These are phyloP conservation scores for Symmetrospora coprosmae DNA, from an alignment of 768 basidiomycete species.

Conservation along the genomic window DNA sequence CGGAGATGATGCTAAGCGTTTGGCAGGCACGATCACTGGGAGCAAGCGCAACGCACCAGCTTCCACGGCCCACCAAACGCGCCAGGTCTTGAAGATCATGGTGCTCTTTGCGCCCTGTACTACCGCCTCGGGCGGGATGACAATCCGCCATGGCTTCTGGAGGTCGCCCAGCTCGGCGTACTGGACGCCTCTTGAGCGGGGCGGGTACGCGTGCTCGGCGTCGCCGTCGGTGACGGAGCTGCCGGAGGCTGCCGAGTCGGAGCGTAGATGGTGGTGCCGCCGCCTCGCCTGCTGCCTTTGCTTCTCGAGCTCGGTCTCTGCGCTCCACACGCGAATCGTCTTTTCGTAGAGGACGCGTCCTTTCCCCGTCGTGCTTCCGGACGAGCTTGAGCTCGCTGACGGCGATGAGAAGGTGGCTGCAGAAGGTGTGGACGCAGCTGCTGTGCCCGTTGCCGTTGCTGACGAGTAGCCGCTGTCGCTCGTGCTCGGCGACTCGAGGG, in stretches of 20 bases:
- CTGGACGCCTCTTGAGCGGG: slow-evolving; percentile 49
- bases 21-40: not conserved
- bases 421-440: not conserved
- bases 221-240: slow-evolving; percentile 48
- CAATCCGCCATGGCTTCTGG: slow-evolving; percentile 58
- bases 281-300: too few relatives aligned
- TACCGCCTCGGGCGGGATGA: slow-evolving; percentile 45
- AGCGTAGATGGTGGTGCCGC: too few relatives aligned
- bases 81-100: slow-evolving; percentile 59
- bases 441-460: not conserved
- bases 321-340: not conserved
- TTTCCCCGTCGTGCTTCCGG: not conserved
- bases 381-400: not conserved
- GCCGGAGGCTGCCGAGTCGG: not conserved
- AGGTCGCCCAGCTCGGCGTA: slow-evolving; percentile 51
- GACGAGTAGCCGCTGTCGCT: not conserved
- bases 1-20: too few relatives aligned
- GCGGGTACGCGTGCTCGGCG: slow-evolving; percentile 51
- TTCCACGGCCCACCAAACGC: slow-evolving; percentile 69
- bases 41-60: slow-evolving; percentile 46
- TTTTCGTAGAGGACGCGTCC: slow-evolving; percentile 9
- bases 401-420: too few relatives aligned
- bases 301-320: not conserved
- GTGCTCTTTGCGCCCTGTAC: slow-evolving; percentile 45
- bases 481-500: not conserved